Percentiles rank a stretch among this genome's conserved stretches.
These are phyloP conservation scores for Saksenaea oblongispora DNA, from an alignment of 371 early-diverging fungal species.

Conservation along the genomic window DNA sequence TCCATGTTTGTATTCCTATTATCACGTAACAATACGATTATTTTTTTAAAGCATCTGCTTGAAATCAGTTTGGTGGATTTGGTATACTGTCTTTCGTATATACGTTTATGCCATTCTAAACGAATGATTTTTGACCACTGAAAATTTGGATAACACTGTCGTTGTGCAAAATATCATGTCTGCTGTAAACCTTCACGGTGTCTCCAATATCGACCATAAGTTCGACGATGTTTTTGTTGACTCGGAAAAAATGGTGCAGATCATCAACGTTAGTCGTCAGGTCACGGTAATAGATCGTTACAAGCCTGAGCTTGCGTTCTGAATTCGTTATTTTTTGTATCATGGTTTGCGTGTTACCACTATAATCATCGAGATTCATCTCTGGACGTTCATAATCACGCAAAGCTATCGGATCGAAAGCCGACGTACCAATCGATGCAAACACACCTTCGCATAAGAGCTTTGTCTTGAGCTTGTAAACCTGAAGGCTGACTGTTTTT, in stretches of 20 bases:
- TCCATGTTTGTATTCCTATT: no score
- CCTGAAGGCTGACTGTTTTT: no score
- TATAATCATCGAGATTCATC: not conserved
- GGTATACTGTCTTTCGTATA: no score
- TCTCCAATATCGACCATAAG: not conserved
- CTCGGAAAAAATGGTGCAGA: not conserved
- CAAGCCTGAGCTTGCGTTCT: not conserved
- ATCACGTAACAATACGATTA: no score
- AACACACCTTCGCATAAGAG: no score
- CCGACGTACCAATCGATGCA: no score
- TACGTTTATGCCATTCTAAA: no score
- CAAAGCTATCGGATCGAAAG: no score
- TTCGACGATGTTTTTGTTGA: conserved; percentile 1
- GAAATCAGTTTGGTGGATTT: no score
- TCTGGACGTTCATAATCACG: not conserved
- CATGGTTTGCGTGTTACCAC: not conserved
- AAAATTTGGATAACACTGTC: not conserved
- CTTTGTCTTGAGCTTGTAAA: no score
- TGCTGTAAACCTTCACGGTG: not conserved
- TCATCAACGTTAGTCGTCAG: not conserved
- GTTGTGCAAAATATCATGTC: not conserved
- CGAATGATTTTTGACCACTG: not conserved
- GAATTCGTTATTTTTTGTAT: not conserved
- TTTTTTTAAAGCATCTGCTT: no score
- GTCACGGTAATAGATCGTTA: not conserved